Base-by-base conservation (phyloP, 2,329 filamentous ascomycete genomes). In the Curvularia sp. region DNA sequence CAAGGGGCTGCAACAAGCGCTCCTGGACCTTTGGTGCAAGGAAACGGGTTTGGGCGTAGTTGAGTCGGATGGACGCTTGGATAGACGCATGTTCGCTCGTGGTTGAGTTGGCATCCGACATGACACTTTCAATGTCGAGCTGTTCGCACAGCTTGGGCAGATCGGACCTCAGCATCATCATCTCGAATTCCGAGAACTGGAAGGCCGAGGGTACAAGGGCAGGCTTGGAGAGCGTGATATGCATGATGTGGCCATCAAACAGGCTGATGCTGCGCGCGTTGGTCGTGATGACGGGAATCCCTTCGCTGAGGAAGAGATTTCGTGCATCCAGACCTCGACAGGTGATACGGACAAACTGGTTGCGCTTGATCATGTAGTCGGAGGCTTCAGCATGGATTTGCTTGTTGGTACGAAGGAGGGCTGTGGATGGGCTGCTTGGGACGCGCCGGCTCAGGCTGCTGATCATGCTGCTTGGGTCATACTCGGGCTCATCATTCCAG, bases 361-460 rank as follows among this genome's bases (percentile, higher is more conserved):
- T 70, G 39, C 67, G 65, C 60, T 65, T 70, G 55, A 67, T 66
- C 66, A 68, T 70, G 53, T 69, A 67, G 51, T 70, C 69, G 49
- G 61, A 68, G 7, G 69, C 68, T 57, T 72, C 69, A 39, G 58
- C 55, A 43, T 72, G 59, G n/a, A 72, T 62, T 57, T 71, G 69
- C 55, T 66, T 69, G 62, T 69, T 72, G 43, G 64, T 48, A 39
- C 67, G 65, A 38, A 72, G 56, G 24, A 72, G 63, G 18, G 67
- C 55, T 44, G 61, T 60, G 22, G 69, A 63, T 42, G 61, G 48
- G 53, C 65, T 68, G 50, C 56, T 68, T 49, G 52, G 52, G 44
- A 52, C 59, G 46, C 69, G 66, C 31, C 59, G 64, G 61, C 64
- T 61, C 22, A 70, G 20, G 15, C 59, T 63, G 53, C 64, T 65